A percentile compares a stretch with the other conserved stretches of the same genome.
phyloP scores from a whole-genome alignment of 768 basidiomycete species.

The Trametes punicea region DNA sequence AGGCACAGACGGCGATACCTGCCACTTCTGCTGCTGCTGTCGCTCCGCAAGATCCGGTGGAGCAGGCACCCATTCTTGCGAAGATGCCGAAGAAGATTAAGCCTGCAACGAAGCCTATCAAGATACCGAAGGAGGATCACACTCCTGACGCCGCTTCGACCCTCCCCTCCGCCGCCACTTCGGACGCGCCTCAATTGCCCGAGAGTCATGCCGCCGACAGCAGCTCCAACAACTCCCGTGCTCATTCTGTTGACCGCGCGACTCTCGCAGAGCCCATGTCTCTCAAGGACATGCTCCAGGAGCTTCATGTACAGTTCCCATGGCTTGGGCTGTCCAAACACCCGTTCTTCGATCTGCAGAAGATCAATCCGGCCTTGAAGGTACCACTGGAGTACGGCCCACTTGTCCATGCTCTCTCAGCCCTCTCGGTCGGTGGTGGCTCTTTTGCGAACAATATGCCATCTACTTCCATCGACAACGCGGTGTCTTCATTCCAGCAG shows the following conservation, averaged over 20 bases:
- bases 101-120: constrained; percentile 55
- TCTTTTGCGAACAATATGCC: constrained; percentile 83
- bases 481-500: constrained; percentile 87
- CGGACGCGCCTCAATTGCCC: constrained; percentile 45
- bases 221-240: constrained; percentile 54
- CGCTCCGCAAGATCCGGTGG: constrained; percentile 28
- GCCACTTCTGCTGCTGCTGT: constrained; percentile 17
- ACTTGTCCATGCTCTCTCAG: constrained; percentile 80
- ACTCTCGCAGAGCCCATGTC: constrained; percentile 46
- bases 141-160: constrained; percentile 41
- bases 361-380: constrained; percentile 70
- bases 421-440: constrained; percentile 80
- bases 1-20: constrained; percentile 27
- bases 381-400: constrained; percentile 85
- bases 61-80: constrained; percentile 72
- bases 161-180: constrained; percentile 42
- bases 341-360: constrained; percentile 70
- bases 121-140: constrained; percentile 59
- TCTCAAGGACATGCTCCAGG: constrained; percentile 62
- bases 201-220: constrained; percentile 36
- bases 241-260: constrained; percentile 55
- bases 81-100: constrained; percentile 85
- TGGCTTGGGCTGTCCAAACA: constrained; percentile 64
- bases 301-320: constrained; percentile 60
- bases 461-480: constrained; percentile 85